Percentiles rank a stretch among this genome's conserved stretches.
Conservation (phyloP, 1,284 basidiomycete species). For the Volvariella volvacea region DNA sequence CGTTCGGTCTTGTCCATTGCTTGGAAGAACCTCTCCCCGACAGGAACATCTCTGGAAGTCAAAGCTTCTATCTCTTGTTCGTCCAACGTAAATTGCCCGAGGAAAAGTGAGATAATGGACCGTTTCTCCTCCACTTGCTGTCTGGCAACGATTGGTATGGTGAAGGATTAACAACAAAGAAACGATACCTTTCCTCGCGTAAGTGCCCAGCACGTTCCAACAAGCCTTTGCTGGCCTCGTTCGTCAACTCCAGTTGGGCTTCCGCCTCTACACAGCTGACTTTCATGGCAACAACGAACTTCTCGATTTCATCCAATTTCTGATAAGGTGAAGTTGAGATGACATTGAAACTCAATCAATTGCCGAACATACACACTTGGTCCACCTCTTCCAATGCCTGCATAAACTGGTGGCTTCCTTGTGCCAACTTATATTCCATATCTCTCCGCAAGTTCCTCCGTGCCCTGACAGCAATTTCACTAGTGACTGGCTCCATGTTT, state of each 20-base stretch:
- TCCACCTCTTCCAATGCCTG: slow-evolving; percentile 83
- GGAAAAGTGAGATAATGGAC: slow-evolving; percentile 74
- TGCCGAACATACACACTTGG: slow-evolving; percentile 48
- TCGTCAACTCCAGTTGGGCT: slow-evolving; percentile 68
- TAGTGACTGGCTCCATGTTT: slow-evolving; percentile 23
- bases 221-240: slow-evolving; percentile 75
- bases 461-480: slow-evolving; percentile 60
- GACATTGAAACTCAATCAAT: slow-evolving; percentile 7
- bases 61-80: slow-evolving; percentile 70
- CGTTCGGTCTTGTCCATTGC: slow-evolving; percentile 83
- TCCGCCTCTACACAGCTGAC: slow-evolving; percentile 80
- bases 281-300: slow-evolving; percentile 75
- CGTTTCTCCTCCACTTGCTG: slow-evolving; percentile 65
- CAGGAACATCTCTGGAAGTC: slow-evolving; percentile 70
- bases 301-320: slow-evolving; percentile 76
- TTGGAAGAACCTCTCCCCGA: slow-evolving; percentile 70
- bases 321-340: slow-evolving; percentile 21
- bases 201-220: slow-evolving; percentile 84
- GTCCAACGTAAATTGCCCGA: slow-evolving; percentile 79
- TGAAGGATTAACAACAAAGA: not conserved
- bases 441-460: slow-evolving; percentile 78
- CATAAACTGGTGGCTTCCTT: slow-evolving; percentile 78
- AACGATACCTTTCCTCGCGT: slow-evolving; percentile 66
- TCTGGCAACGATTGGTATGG: slow-evolving; percentile 25
- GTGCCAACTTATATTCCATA: slow-evolving; percentile 74